Evolutionary conservation across 495 filamentous ascomycete genomes (phyloP).

Genomic region (Glonium stellatum): DNA sequence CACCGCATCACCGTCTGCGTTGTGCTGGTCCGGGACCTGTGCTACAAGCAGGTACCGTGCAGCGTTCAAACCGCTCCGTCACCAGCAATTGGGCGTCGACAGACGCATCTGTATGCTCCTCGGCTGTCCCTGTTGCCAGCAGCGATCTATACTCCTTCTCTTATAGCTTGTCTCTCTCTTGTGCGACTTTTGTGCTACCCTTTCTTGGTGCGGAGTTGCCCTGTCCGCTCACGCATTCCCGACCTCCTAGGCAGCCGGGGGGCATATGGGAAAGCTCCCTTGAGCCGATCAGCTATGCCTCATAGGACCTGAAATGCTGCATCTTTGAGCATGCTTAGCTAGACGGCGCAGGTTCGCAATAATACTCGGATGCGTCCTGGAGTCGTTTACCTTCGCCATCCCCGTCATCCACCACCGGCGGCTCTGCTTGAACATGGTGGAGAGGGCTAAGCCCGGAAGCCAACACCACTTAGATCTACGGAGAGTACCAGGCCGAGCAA

Average conservation of each 20-base stretch:
- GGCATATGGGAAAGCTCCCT: not conserved
- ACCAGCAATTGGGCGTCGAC: conserved; percentile 1
- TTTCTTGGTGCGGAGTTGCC: not conserved
- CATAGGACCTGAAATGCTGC: not conserved
- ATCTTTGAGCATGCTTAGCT: not conserved
- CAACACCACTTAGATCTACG: not conserved
- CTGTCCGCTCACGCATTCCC: not conserved
- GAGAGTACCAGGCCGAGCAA: not conserved
- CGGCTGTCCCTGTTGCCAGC: not conserved
- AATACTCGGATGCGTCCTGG: not conserved
- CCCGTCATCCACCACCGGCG: not conserved
- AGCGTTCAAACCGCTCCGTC: not conserved
- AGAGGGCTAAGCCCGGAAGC: not conserved
- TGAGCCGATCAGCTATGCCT: not conserved
- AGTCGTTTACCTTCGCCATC: not conserved
- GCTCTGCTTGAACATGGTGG: not conserved
- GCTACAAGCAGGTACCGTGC: not conserved
- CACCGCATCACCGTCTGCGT: not conserved
- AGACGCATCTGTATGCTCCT: not conserved
- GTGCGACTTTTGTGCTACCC: not conserved
- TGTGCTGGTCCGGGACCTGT: not conserved
- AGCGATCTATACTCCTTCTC: not conserved
- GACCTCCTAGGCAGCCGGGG: not conserved
- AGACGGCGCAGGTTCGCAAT: not conserved
- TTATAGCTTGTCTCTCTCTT: not conserved